Base-by-base conservation (phyloP, 2,329 filamentous ascomycete species). In the Penicillium sp. region DNA sequence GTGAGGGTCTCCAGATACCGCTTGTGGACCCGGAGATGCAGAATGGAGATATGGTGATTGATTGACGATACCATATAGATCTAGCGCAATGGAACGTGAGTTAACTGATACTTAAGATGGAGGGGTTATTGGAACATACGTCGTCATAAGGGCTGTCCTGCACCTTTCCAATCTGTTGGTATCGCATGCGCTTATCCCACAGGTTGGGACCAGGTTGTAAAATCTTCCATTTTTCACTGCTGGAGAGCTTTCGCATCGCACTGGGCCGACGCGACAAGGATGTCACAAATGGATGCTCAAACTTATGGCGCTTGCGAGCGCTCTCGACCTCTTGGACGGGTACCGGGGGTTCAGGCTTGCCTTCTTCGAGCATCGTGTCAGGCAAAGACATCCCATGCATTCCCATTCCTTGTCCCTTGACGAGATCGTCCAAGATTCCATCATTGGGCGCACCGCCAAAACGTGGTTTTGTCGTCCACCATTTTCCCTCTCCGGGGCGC, bases 11-110 rank as follows among this genome's bases (percentile, higher is more conserved):
- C 76, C 27, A 84, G 64, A 63, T 86, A 86, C 17, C 75, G 71
- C 20, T 71, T 69, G 64, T 85, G 83, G 37, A 86, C 75, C 26
- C 77, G 80, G 41, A 86, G 72, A 58, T 81, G 82, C 46, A 86
- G 65, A 41, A 87, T 78, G 49, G 80, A 78, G 54, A 86, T 74
- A 59, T 87, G 84, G 67, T 85, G 83, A 64, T 85, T 85, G 56
- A 86, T 72, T 20, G 81, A 81, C 10, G 83, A 85, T 41, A 86
- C 62, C 75, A 85, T 78, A 68, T 82, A 85, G 45, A 86, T 77
- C 81, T 86, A 13, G 24, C 39, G 26, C 29, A 34, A 54, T 51
- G 30, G 49, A 44, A 48, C 9, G 55, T 18, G 20, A 10, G 39
- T 32, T 18, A 48, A 50, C 17, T 21, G 12, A 27, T 13, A 4